A percentile compares a stretch with the other conserved stretches of the same genome.
These are phyloP conservation scores for Hanseniaspora meyeri DNA, from an alignment of 805 yeast species.

Conservation along the genomic window DNA sequence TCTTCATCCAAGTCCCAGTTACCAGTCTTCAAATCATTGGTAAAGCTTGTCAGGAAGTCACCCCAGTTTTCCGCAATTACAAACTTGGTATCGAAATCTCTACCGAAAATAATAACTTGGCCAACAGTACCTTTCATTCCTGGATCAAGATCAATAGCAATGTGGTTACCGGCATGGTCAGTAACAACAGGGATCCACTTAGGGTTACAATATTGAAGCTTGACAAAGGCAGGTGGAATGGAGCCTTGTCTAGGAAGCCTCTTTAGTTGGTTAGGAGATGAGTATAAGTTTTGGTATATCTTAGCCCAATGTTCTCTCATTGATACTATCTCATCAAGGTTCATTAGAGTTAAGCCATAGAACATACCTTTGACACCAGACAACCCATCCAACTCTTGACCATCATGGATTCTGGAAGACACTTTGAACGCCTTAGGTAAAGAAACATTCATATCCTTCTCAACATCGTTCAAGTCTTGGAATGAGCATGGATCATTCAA, in stretches of 20 bases:
- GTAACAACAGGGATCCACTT: slow-evolving; percentile 87
- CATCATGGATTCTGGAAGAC: slow-evolving; percentile 73
- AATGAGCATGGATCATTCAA: slow-evolving; percentile 67
- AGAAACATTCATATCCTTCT: slow-evolving; percentile 59
- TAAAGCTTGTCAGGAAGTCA: slow-evolving; percentile 68
- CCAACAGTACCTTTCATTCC: slow-evolving; percentile 74
- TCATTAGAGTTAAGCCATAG: slow-evolving; percentile 69
- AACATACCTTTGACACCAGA: slow-evolving; percentile 59
- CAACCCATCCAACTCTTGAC: slow-evolving; percentile 70
- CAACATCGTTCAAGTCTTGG: slow-evolving; percentile 70
- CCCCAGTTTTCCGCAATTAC: slow-evolving; percentile 84
- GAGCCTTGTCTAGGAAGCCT: slow-evolving; percentile 46
- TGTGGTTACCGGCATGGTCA: slow-evolving; percentile 81
- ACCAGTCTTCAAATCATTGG: slow-evolving; percentile 77
- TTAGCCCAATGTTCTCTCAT: slow-evolving; percentile 80
- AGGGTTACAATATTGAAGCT: slow-evolving; percentile 72
- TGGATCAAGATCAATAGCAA: slow-evolving; percentile 79
- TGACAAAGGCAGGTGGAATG: slow-evolving; percentile 64
- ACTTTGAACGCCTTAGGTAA: slow-evolving; percentile 77
- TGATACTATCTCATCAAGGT: slow-evolving; percentile 65
- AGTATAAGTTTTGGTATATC: slow-evolving; percentile 39
- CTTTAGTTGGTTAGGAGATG: slow-evolving; percentile 26
- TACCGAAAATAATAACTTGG: slow-evolving; percentile 83
- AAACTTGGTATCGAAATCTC: slow-evolving; percentile 84
- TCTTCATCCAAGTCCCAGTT: slow-evolving; percentile 60